Percentiles rank a stretch among this genome's conserved stretches.
Evolutionary conservation across 2,329 filamentous ascomycete genomes (phyloP).

Genomic region (Sclerotinia subarctica): DNA sequence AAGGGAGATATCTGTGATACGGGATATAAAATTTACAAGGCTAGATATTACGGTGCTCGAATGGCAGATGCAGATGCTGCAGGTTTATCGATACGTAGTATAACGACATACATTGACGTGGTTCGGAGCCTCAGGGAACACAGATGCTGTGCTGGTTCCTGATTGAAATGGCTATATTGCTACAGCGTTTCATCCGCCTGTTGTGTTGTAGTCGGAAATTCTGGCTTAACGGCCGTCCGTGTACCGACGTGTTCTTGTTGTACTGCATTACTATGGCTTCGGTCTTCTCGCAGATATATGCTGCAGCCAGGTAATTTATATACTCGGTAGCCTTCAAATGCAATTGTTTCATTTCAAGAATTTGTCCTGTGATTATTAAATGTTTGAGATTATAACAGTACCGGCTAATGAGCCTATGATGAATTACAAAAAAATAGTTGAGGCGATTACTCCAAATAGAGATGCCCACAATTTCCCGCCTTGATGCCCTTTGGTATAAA

Average conservation of each 20-base stretch:
- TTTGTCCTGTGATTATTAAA: constrained; percentile 9
- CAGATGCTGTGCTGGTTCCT: background rate
- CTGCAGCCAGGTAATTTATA: background rate
- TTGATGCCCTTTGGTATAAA: constrained; percentile 11
- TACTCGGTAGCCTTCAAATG: background rate
- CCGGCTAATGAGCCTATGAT: constrained; percentile 5
- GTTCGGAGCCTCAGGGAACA: constrained; percentile 2
- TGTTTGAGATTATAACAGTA: constrained; percentile 16
- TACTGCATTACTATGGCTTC: constrained; percentile 14
- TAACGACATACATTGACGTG: constrained; percentile 17
- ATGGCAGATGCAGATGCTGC: constrained; percentile 14
- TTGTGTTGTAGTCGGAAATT: background rate
- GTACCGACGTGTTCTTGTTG: constrained; percentile 5
- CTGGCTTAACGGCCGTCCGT: background rate
- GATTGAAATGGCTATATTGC: background rate
- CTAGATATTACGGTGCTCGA: background rate
- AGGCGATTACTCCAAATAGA: background rate
- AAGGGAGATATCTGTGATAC: background rate
- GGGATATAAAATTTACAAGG: background rate
- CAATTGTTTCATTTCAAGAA: background rate
- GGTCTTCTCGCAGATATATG: background rate
- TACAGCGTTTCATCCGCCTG: background rate
- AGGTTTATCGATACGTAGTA: constrained; percentile 10
- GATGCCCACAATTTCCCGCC: constrained; percentile 6
- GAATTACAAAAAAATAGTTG: constrained; percentile 17